phyloP scores from a whole-genome alignment of 208 protist species.

The Crithidia fasciculata region DNA sequence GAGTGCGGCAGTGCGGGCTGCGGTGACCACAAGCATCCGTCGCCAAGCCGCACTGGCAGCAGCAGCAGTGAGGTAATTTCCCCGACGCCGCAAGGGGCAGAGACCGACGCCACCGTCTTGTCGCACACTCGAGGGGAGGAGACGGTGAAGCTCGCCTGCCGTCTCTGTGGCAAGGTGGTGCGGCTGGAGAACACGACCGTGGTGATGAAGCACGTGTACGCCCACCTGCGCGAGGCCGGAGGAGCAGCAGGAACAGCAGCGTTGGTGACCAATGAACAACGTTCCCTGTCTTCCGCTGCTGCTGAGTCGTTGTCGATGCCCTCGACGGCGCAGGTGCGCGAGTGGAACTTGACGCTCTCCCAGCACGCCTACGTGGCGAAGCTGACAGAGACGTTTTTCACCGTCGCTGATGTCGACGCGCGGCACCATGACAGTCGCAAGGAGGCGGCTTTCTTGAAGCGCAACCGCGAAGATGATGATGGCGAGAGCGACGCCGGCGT shows the following conservation, averaged over 20 bases:
- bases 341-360: constrained; percentile 55
- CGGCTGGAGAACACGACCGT: constrained; percentile 35
- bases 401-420: constrained; percentile 4
- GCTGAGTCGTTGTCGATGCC: constrained; percentile 17
- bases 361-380: constrained; percentile 43
- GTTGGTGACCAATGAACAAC: background rate
- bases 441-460: constrained; percentile 22
- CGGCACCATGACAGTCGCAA: constrained; percentile 17
- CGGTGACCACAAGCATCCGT: no score
- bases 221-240: constrained; percentile 30
- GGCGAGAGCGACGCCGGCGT: background rate
- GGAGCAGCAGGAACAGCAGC: background rate
- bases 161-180: constrained; percentile 54
- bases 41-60: no score
- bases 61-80: background rate
- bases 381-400: constrained; percentile 41
- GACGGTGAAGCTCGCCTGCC: constrained; percentile 51
- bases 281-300: background rate
- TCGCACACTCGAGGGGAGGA: constrained; percentile 10
- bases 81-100: background rate
- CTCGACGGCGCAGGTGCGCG: constrained; percentile 27
- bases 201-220: constrained; percentile 55
- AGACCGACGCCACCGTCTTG: background rate
- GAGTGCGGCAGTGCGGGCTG: no score
- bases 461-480: background rate